Conservation (phyloP, 495 filamentous ascomycete genomes). For the Collariella sp. region DNA sequence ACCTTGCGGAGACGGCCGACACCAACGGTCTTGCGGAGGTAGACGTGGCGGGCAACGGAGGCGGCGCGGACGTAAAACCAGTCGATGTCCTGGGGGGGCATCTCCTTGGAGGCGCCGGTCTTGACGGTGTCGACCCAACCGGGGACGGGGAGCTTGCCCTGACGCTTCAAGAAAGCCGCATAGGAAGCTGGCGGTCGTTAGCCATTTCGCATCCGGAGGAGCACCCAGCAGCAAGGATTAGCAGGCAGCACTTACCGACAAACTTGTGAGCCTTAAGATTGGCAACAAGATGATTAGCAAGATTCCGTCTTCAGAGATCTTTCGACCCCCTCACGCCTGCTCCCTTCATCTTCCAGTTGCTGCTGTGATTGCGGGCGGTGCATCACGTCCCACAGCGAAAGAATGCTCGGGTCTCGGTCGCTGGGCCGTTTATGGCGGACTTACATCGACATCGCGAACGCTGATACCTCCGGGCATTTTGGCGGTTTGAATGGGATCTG, state of each 20-base stretch:
- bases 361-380: constrained; percentile 15
- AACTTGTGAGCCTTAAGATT: constrained; percentile 72
- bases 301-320: constrained; percentile 53
- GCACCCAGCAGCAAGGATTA: background rate
- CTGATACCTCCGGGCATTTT: constrained; percentile 75
- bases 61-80: constrained; percentile 99
- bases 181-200: constrained; percentile 50
- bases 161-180: constrained; percentile 94
- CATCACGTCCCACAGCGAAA: constrained; percentile 22
- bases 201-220: background rate
- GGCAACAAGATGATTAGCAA: constrained; percentile 44
- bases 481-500: constrained; percentile 37
- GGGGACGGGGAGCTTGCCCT: constrained; percentile 96
- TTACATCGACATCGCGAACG: constrained; percentile 87
- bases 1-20: constrained; percentile 73
- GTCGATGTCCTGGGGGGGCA: constrained; percentile 92
- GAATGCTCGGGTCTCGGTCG: constrained; percentile 23
- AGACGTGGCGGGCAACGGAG: constrained; percentile 92
- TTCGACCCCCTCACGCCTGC: constrained; percentile 52
- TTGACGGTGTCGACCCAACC: constrained; percentile 99
- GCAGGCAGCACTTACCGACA: constrained; percentile 41
- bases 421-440: constrained; percentile 31
- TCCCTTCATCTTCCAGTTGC: constrained; percentile 31
- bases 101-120: constrained; percentile 90
- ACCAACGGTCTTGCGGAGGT: constrained; percentile 97